A percentile compares a stretch with the other conserved stretches of the same genome.
Evolutionary conservation across 805 yeast genomes (phyloP).

Genomic region (Metschnikowia santaceciliae): DNA sequence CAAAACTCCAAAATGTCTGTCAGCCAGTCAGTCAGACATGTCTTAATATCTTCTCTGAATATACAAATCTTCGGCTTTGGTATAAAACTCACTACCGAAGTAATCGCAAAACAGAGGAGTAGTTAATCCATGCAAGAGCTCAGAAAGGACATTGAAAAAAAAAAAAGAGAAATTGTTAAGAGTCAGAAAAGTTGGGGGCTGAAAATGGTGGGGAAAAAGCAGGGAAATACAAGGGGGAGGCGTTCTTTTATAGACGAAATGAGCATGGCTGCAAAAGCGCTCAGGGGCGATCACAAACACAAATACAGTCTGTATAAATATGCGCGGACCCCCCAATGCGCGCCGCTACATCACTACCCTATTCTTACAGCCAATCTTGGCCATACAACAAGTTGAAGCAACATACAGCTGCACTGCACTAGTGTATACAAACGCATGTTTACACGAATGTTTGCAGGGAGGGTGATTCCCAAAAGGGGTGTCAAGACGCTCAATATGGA

Average conservation of each 20-base stretch:
- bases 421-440: neutral
- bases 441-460: neutral
- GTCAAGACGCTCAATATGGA: slow-evolving; percentile 69
- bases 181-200: neutral
- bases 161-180: neutral
- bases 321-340: neutral
- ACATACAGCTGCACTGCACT: neutral
- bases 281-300: neutral
- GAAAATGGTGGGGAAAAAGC: too few relatives aligned
- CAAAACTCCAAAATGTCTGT: too few relatives aligned
- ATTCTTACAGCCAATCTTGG: neutral
- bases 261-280: slow-evolving; percentile 4
- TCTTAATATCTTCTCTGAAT: too few relatives aligned
- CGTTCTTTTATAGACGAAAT: neutral
- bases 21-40: too few relatives aligned
- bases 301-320: neutral
- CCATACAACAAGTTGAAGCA: neutral
- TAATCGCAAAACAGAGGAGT: neutral
- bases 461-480: neutral
- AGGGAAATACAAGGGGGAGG: neutral
- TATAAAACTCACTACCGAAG: neutral
- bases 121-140: neutral
- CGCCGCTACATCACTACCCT: neutral
- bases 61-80: too few relatives aligned
- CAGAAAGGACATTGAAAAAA: neutral